Base-by-base conservation (phyloP, 176 grass and related monocot genomes). In the Cocos nucifera region DNA sequence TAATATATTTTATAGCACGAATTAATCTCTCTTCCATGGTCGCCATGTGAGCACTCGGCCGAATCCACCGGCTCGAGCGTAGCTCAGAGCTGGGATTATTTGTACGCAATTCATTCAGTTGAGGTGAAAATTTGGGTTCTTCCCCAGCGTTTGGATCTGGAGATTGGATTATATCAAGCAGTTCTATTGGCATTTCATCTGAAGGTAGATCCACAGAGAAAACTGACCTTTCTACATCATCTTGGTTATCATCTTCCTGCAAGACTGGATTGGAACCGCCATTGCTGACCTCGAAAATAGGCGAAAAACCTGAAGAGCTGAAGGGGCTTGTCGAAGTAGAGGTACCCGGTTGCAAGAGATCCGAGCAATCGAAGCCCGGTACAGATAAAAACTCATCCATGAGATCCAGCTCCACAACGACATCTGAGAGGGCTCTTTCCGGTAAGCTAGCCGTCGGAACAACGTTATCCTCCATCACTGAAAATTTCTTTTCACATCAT, bases 21-120 rank as follows among this genome's bases (percentile, higher is more conserved):
- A 21, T 59, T 69, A 98, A 80, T 50, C 94, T 85, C 35, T 93
- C 84, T 62, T 69, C 82, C 6, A 98, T 75, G 48, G 74, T 62
- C 3, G 15, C 22, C 56, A 56, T 51, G 29, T 27, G 49, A 26
- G 30, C 5, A 5, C n/a, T n/a, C 4, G 60, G 75, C 72, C 70
- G 79, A 74, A 80, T 26, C 50, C 54, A 22, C 64, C 71, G 61
- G 51, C 29, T 24, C 49, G 51, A 54, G 57, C 50, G 32, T 26
- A 49, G 20, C 17, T 56, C 19, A 57, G 50, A 64, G 28, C 56
- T 49, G 27, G 56, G 20, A 49, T 51, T 62, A 62, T 22, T 30
- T 0, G 5, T 4, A 6, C 5, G 28, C 5, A 30, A 6, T 30
- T 30, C 28, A 6, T 30, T 30, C 28, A 30, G 5, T 4, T 6